Conservation (phyloP, 257 asterid genomes). For the Ilex aquifolium region DNA sequence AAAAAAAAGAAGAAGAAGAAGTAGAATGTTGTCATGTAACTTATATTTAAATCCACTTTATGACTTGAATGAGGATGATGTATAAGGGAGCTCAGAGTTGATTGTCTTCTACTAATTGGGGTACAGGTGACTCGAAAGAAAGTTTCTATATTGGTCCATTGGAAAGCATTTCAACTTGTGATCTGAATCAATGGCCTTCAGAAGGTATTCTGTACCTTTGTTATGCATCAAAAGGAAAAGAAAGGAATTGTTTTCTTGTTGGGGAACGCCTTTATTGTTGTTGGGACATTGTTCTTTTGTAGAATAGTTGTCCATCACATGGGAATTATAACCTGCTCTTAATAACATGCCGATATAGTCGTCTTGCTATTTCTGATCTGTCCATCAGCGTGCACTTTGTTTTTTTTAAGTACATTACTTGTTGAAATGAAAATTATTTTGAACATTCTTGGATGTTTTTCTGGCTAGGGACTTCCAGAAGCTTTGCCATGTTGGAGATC, state of each 20-base stretch:
- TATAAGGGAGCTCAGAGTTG: neutral
- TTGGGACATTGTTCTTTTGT: neutral
- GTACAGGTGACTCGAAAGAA: conserved; percentile 55
- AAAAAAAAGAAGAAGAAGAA: too few relatives aligned
- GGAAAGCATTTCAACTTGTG: conserved; percentile 18
- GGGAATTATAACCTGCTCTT: too few relatives aligned
- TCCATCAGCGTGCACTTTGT: too few relatives aligned
- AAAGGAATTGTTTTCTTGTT: neutral
- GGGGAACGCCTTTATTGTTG: neutral
- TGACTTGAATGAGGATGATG: neutral
- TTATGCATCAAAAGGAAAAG: too few relatives aligned
- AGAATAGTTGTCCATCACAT: too few relatives aligned
- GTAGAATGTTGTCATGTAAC: too few relatives aligned
- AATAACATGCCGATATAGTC: too few relatives aligned
- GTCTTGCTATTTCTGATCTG: too few relatives aligned
- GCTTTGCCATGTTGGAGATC: conserved; percentile 46
- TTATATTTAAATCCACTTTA: too few relatives aligned
- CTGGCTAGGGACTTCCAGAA: conserved; percentile 21
- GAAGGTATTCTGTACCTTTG: conserved; percentile 26
- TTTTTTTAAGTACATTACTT: too few relatives aligned
- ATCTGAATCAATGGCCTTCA: conserved; percentile 58
- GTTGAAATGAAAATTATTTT: neutral
- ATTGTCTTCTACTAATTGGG: conserved; percentile 1
- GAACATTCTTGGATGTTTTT: neutral
- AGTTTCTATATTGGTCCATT: conserved; percentile 48